Evolutionary conservation across 1,284 basidiomycete genomes (phyloP).

Genomic region (Cryptococcus hybrid): DNA sequence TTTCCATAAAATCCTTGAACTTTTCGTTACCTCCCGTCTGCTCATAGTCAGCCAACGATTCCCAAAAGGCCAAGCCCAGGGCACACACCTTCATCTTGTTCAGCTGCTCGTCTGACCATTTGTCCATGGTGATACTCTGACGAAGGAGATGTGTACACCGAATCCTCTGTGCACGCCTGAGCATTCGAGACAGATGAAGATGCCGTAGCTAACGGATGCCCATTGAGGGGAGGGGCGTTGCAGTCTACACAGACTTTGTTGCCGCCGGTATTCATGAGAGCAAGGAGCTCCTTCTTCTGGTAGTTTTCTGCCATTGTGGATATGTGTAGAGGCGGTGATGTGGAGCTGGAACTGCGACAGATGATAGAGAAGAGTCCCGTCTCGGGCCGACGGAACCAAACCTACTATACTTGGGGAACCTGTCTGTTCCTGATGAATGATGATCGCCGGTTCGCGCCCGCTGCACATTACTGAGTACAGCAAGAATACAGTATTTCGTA

Average conservation of each 20-base stretch:
- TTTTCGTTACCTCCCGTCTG: slow-evolving; percentile 81
- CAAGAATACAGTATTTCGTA: background rate
- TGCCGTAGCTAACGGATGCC: slow-evolving; percentile 66
- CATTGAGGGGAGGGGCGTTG: slow-evolving; percentile 80
- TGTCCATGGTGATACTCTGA: slow-evolving; percentile 91
- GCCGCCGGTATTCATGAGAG: slow-evolving; percentile 67
- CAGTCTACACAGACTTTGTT: slow-evolving; percentile 83
- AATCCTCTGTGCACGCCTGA: slow-evolving; percentile 76
- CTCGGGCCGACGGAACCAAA: too few species aligned
- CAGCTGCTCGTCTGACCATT: slow-evolving; percentile 88
- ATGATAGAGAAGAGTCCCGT: too few species aligned
- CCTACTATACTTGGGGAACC: too few species aligned
- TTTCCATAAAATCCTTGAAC: slow-evolving; percentile 73
- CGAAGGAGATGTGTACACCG: slow-evolving; percentile 63
- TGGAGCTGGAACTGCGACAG: too few species aligned
- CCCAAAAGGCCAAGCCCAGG: background rate
- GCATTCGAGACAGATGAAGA: slow-evolving; percentile 88
- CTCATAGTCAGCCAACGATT: background rate
- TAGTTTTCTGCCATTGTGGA: slow-evolving; percentile 62
- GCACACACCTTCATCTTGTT: slow-evolving; percentile 76
- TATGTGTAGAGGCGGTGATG: background rate
- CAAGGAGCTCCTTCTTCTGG: slow-evolving; percentile 61
- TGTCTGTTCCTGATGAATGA: too few species aligned
- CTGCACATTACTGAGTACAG: too few species aligned
- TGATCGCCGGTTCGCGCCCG: too few species aligned